Evolutionary conservation across 192 early-diverging fungal genomes (phyloP), one percentile per base, ranked within the genome.

Genomic region (Umbelopsis ramanniana): DNA sequence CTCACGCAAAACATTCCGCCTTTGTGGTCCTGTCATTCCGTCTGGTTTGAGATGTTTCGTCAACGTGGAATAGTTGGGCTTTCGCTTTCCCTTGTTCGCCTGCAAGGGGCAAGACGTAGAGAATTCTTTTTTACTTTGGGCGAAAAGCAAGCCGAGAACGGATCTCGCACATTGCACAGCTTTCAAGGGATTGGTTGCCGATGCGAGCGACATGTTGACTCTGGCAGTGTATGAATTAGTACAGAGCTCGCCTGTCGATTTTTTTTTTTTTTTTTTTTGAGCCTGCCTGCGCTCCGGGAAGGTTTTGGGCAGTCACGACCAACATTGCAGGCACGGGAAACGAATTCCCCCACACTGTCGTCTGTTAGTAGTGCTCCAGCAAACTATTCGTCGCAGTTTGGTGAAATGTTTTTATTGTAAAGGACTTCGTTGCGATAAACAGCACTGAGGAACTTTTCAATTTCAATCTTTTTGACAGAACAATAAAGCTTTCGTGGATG

Each of bases 11-110:
- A 72, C 11, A 24, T 76, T 69, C 6, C 79, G 71, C 26, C 79
- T 47, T 73, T 80, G 70, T 48, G 66, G 50, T 22, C 79, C 79
- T n/a, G 72, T 80, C 57, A 76, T 50, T 15, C 79, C 75, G 46
- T 80, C 79, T 3, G 73, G 78, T 47, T 66, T 70, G 23, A 80
- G 66, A 53, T 80, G 79, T 48, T 80, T 80, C 12, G 78, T 80
- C 8, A 80, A 53, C 17, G 74, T 73, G 15, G 74, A 76, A 22
- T 74, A 67, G 24, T 80, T 80, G 7, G 78, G 78, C 48, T 76
- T 76, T 24, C 63, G 67, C 11, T 48, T 40, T 22, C 53, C 53
- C 69, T 70, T 70, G 50, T 54, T 70, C 9, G 57, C 57, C 15
- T 37, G 29, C 26, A 37, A 12, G 11, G 57, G 8, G 7, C 24